phyloP scores from a whole-genome alignment of 176 grass and related monocot genomes.

The Aegilops longissima region DNA sequence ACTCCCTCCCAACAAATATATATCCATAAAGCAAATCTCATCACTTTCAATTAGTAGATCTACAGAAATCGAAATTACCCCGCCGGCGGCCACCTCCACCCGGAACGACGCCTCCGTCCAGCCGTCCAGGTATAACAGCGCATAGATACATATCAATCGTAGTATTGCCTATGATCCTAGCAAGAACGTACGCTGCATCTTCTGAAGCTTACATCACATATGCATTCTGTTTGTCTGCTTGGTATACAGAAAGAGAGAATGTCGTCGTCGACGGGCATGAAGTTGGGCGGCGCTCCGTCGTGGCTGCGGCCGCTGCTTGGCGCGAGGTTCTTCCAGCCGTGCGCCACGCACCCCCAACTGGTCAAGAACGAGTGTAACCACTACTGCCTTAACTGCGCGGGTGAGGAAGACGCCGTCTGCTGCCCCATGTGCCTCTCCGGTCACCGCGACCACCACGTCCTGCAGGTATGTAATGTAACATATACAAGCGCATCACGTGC shows the following conservation, averaged over 20 bases:
- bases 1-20: too few species aligned
- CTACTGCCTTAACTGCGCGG: conserved; percentile 11
- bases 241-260: neutral
- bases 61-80: too few species aligned
- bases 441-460: neutral
- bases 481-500: neutral
- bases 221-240: neutral
- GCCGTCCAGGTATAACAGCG: too few species aligned
- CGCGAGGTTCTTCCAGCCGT: neutral
- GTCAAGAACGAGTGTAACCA: neutral
- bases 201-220: too few species aligned
- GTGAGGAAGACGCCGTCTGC: neutral
- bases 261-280: neutral
- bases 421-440: neutral
- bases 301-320: neutral
- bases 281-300: neutral
- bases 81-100: too few species aligned
- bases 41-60: too few species aligned
- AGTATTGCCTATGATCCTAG: too few species aligned
- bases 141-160: too few species aligned
- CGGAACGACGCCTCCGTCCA: too few species aligned
- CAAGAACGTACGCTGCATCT: too few species aligned
- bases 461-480: neutral
- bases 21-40: too few species aligned
- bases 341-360: neutral